A percentile compares a stretch with the other conserved stretches of the same genome.
phyloP scores from a whole-genome alignment of 345 rosid species.

The Hibiscus trionum region DNA sequence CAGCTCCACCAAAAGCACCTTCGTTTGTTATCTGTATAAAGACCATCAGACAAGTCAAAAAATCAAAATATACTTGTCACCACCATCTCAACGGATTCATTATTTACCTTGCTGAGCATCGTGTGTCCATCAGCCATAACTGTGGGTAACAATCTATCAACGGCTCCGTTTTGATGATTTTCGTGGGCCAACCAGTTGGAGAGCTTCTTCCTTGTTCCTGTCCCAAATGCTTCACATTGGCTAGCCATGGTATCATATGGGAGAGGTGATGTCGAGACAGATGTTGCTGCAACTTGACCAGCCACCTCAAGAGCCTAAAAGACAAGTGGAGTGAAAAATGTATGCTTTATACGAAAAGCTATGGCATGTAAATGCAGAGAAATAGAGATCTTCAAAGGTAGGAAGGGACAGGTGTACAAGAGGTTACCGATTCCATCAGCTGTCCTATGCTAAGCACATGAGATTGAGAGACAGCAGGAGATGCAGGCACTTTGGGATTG shows the following conservation, averaged over 20 bases:
- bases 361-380: not conserved
- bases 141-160: slow-evolving; percentile 19
- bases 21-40: slow-evolving; percentile 21
- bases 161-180: slow-evolving; percentile 28
- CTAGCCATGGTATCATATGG: slow-evolving; percentile 74
- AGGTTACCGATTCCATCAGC: slow-evolving; percentile 80
- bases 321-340: not conserved
- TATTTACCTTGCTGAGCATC: not conserved
- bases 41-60: not conserved
- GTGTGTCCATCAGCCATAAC: slow-evolving; percentile 17
- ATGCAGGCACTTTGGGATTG: slow-evolving; percentile 37
- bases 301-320: slow-evolving; percentile 90
- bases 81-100: not conserved
- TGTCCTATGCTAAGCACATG: slow-evolving; percentile 64
- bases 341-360: no score
- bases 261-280: slow-evolving; percentile 79
- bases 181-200: slow-evolving; percentile 83
- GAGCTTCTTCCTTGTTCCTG: slow-evolving; percentile 72
- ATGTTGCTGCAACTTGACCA: slow-evolving; percentile 81
- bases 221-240: slow-evolving; percentile 81
- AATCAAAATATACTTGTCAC: not conserved
- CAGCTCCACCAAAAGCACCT: slow-evolving; percentile 13
- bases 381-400: not conserved
- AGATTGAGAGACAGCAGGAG: slow-evolving; percentile 23
- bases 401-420: not conserved